Evolutionary conservation across 176 grass and related monocot species (phyloP).

Genomic region (Elaeis guineensis): DNA sequence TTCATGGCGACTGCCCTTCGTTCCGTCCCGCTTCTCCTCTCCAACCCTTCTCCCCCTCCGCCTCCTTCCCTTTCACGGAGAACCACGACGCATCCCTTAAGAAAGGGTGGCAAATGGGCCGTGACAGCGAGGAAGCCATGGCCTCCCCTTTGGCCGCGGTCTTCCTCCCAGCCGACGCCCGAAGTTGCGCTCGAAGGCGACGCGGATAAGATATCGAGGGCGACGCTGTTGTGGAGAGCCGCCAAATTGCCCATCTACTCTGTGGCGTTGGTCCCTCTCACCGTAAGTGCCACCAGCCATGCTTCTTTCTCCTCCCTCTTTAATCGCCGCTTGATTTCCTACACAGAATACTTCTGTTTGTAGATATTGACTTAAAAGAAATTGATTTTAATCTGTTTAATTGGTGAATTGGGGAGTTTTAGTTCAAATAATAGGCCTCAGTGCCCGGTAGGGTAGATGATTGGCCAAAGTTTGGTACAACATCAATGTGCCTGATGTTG

Average conservation of each 20-base stretch:
- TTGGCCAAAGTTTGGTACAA: no score
- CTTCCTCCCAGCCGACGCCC: not conserved
- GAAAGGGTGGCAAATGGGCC: not conserved
- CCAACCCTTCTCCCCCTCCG: not conserved
- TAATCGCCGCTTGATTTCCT: no score
- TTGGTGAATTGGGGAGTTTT: no score
- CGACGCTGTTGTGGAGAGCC: conserved; percentile 69
- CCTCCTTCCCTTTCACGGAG: not conserved
- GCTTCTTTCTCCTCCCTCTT: not conserved
- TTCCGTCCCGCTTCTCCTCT: conserved; percentile 22
- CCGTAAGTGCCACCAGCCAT: conserved; percentile 25
- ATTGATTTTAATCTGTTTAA: no score
- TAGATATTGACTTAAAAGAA: no score
- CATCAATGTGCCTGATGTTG: no score
- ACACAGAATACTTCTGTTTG: no score
- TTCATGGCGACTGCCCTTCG: conserved; percentile 7
- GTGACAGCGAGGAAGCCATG: not conserved
- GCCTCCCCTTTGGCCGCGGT: not conserved
- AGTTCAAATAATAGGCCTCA: no score
- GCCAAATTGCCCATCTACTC: conserved; percentile 87
- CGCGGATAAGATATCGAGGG: conserved; percentile 28
- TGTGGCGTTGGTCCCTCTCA: conserved; percentile 62
- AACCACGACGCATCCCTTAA: not conserved
- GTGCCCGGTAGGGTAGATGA: no score
- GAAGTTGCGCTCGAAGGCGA: conserved; percentile 16